phyloP scores from a whole-genome alignment of 441 rosid genomes.

The Lepidium campestre region DNA sequence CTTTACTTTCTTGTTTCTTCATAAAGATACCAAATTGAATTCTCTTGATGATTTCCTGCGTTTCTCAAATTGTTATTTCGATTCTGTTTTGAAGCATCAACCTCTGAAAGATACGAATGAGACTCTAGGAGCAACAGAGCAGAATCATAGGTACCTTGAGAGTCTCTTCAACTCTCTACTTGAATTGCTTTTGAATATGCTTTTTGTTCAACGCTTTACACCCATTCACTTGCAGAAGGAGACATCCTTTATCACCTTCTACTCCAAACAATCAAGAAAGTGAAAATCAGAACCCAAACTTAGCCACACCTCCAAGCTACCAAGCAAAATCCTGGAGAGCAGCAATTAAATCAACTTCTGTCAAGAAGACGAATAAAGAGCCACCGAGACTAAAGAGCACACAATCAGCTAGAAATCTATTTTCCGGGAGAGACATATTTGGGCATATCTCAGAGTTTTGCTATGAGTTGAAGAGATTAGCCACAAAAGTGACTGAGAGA shows the following conservation, averaged over 20 bases:
- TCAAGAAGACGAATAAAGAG: constrained; percentile 47
- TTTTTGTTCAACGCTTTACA: neutral
- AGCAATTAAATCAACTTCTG: constrained; percentile 47
- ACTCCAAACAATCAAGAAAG: constrained; percentile 33
- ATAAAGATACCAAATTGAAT: neutral
- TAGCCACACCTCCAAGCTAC: constrained; percentile 32
- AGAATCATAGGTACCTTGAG: constrained; percentile 30
- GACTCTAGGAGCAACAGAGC: constrained; percentile 28
- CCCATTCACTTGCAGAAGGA: neutral
- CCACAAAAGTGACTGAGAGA: constrained; percentile 58
- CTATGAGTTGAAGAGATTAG: constrained; percentile 70
- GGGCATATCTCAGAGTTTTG: constrained; percentile 80
- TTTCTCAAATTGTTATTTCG: neutral
- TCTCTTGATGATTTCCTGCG: neutral
- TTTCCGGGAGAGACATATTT: constrained; percentile 65
- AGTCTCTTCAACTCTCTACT: neutral
- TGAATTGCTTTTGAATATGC: constrained; percentile 20
- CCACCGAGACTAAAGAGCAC: constrained; percentile 55
- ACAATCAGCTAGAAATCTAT: constrained; percentile 71
- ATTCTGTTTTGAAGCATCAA: constrained; percentile 34
- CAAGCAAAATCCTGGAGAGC: constrained; percentile 46
- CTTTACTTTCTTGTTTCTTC: constrained; percentile 8
- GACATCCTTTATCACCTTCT: constrained; percentile 9
- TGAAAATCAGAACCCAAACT: constrained; percentile 71
- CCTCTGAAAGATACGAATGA: constrained; percentile 29